A percentile compares a stretch with the other conserved stretches of the same genome.
phyloP scores from a whole-genome alignment of 108 stramenopile species.

The Bacterosira constricta region DNA sequence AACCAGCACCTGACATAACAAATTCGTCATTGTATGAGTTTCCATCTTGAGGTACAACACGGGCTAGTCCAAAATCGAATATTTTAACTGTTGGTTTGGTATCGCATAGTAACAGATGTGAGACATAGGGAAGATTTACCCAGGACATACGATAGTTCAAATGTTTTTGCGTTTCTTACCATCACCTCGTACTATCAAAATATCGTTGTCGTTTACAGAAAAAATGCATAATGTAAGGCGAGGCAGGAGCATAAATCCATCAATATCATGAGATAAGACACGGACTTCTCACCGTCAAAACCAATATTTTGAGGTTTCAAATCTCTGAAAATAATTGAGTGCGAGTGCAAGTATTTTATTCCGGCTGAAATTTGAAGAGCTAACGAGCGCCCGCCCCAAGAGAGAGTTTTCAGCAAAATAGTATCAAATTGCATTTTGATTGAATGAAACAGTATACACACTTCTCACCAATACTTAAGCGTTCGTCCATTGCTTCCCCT shows the following conservation, averaged over 20 bases:
- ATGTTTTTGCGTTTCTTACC: no score
- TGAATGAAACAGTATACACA: no score
- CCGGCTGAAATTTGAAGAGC: constrained; percentile 38
- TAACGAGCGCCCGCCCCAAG: no score
- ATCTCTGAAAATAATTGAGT: constrained; percentile 38
- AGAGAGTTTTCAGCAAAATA: no score
- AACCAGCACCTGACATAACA: constrained; percentile 29
- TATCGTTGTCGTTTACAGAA: no score
- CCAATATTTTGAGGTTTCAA: constrained; percentile 51
- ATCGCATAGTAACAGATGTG: neutral
- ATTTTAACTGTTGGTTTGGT: constrained; percentile 33
- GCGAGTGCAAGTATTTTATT: constrained; percentile 32
- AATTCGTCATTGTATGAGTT: constrained; percentile 11
- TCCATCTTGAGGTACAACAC: constrained; percentile 41
- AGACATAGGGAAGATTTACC: no score
- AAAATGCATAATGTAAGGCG: no score
- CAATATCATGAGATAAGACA: neutral
- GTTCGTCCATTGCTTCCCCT: constrained; percentile 15
- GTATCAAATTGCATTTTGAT: no score
- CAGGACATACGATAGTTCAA: neutral
- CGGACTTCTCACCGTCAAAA: constrained; percentile 32
- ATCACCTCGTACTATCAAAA: constrained; percentile 23
- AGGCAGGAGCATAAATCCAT: no score
- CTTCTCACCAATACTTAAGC: constrained; percentile 3
- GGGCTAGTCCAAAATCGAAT: constrained; percentile 65